Percentiles rank a stretch among this genome's conserved stretches.
Conservation (phyloP, 2,329 filamentous ascomycete species). For the Huntiella savannae region DNA sequence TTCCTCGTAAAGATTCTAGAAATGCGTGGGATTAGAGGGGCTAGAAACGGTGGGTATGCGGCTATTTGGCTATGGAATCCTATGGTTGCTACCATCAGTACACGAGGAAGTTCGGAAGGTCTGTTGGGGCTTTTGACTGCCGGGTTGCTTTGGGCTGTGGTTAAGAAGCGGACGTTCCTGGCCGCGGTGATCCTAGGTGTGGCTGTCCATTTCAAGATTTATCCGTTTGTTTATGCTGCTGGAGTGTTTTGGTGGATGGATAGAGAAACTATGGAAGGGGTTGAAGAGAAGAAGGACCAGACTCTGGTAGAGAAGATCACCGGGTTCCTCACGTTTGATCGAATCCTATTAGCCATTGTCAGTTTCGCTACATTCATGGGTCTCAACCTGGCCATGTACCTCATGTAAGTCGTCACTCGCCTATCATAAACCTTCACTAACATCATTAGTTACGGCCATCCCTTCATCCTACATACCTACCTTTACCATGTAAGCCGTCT, state of each 20-base stretch:
- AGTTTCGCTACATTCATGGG: constrained; percentile 55
- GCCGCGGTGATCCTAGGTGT: constrained; percentile 63
- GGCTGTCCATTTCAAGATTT: constrained; percentile 94
- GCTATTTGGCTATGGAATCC: constrained; percentile 89
- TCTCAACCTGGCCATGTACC: constrained; percentile 66
- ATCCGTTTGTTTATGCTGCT: constrained; percentile 86
- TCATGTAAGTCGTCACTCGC: constrained; percentile 30
- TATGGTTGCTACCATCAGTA: constrained; percentile 96
- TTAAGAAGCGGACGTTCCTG: constrained; percentile 39
- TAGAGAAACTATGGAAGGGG: constrained; percentile 23
- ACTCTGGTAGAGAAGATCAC: constrained; percentile 14
- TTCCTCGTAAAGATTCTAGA: constrained; percentile 20
- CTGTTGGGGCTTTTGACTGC: constrained; percentile 71
- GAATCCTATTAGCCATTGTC: constrained; percentile 38
- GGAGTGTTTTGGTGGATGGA: constrained; percentile 70
- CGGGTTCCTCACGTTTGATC: constrained; percentile 31
- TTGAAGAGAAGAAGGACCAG: neutral
- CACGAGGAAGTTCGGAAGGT: constrained; percentile 82
- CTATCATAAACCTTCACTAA: constrained; percentile 8
- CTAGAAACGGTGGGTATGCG: constrained; percentile 53
- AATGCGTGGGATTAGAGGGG: constrained; percentile 25
- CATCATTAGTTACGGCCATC: constrained; percentile 45
- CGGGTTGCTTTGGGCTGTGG: constrained; percentile 63
- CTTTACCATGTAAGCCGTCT: constrained; percentile 82
- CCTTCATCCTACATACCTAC: constrained; percentile 79